phyloP scores from a whole-genome alignment of 1,139 yeast species.

The Pichia cactophila region DNA sequence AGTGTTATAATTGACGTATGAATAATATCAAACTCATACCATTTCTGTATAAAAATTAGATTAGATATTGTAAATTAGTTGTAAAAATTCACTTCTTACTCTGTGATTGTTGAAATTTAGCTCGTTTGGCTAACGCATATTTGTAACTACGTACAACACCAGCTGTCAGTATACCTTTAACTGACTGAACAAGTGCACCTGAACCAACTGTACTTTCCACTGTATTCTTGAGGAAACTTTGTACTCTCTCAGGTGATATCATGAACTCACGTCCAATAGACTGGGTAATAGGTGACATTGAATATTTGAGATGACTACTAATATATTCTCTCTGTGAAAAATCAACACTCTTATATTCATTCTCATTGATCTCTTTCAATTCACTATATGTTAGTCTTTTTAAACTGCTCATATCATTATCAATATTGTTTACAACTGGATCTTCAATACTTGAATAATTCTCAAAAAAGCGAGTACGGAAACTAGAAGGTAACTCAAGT shows the following conservation, averaged over 20 bases:
- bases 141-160: slow-evolving; percentile 65
- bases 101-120: slow-evolving; percentile 25
- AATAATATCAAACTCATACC: neutral
- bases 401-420: neutral
- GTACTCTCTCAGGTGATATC: neutral
- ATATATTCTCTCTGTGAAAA: neutral
- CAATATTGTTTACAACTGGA: neutral
- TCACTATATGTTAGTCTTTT: neutral
- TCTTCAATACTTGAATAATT: neutral
- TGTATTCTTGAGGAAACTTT: neutral
- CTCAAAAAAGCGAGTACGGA: neutral
- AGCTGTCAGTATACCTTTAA: slow-evolving; percentile 82
- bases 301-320: slow-evolving; percentile 15
- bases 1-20: slow-evolving; percentile 21
- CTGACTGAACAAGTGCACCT: slow-evolving; percentile 68
- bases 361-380: neutral
- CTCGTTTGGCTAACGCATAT: slow-evolving; percentile 73
- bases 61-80: neutral
- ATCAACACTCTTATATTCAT: neutral
- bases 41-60: neutral
- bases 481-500: neutral
- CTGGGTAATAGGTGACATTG: slow-evolving; percentile 29
- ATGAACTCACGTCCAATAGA: slow-evolving; percentile 22
- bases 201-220: slow-evolving; percentile 54
- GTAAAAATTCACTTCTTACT: slow-evolving; percentile 1